Base-by-base conservation (phyloP, 768 basidiomycete species). In the Suillus ampliporus region DNA sequence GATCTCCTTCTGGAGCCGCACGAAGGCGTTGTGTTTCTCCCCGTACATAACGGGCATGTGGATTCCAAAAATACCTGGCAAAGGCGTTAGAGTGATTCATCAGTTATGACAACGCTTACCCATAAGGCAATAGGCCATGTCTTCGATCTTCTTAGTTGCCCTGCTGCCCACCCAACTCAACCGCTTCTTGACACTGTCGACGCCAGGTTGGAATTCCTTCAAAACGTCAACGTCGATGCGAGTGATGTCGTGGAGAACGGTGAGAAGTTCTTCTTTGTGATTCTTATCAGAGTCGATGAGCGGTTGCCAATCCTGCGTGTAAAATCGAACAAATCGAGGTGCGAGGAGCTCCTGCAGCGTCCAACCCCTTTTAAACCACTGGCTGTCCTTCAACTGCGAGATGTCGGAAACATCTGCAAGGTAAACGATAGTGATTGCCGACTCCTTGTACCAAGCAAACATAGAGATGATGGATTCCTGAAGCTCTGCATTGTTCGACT, bases 391-490 rank as follows among this genome's bases (percentile, higher is more conserved):
- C 65, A 74, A 66, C 5, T 43, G 48, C 23, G 65, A 54, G 1
- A 73, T 65, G 7, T 75, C 72, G 1, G 72, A 66, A 6, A 73
- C 65, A 37, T 74, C 72, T 15, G 64, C 62, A 28, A 73, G 73
- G 34, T 73, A 73, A 9, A 73, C 73, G 64, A 73, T 62, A 9
- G 73, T 73, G 52, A 73, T 48, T 3, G 69, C 66, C 34, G 73
- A 73, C 37, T 38, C 54, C 34, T 52, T 62, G 65, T 73, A 73
- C 72, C 73, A 73, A 3, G 64, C 48, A 46, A 73, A 73, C 72
- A 75, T 73, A 61, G 56, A 69, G 48, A 73, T 73, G 57, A 73
- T 69, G 28, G 73, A 73, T 58, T 73, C 73, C 4, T 72, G 68
- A 34, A 53, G 65, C 56, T 73, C 72, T 0, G 69, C 65, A 34